Evolutionary conservation across 2,329 filamentous ascomycete species (phyloP), one percentile per base, ranked within the genome.

Genomic region (Phaeosphaeria sp.): DNA sequence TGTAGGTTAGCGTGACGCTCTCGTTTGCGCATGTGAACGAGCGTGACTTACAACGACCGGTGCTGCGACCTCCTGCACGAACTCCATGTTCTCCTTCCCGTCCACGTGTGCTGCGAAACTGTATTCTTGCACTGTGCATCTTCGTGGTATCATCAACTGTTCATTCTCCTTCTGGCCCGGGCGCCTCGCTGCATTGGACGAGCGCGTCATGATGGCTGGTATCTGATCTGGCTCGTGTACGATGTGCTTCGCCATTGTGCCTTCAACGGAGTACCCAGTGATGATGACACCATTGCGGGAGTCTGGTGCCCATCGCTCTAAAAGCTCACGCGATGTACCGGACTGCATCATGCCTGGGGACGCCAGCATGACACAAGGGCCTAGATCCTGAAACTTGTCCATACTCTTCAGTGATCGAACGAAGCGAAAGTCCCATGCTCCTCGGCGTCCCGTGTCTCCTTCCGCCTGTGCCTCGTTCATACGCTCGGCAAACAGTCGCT

Each of bases 311-410:
- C 95, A 99, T 68, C 94, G 83, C 80, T 99, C 95, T 4, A 99
- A 85, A 9, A 99, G 82, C 74, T 97, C 92, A 74, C 95, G 86
- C 70, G 93, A 97, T 18, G 97, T 94, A 50, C 95, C 95, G 56
- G 94, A 98, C 74, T 99, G 94, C 67, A 99, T 83, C 95, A 99
- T 98, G 88, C 95, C 95, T 0, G 95, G 95, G 68, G 91, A 96
- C 5, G 95, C 95, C 53, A 99, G 87, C 92, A 99, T 98, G 53
- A 99, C 93, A 74, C 95, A 98, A 7, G 92, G 89, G 44, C 94
- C 95, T 11, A 97, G 87, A 78, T 99, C 95, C 71, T 99, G 95
- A 72, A 99, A 99, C 9, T 94, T 88, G 72, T 99, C 95, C 4
- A 99, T 85, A 65, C 90, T 96, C 76, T 97, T 96, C 62, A 99